Evolutionary conservation across 2,329 filamentous ascomycete species (phyloP).

Genomic region (Triangularia verruculosa): DNA sequence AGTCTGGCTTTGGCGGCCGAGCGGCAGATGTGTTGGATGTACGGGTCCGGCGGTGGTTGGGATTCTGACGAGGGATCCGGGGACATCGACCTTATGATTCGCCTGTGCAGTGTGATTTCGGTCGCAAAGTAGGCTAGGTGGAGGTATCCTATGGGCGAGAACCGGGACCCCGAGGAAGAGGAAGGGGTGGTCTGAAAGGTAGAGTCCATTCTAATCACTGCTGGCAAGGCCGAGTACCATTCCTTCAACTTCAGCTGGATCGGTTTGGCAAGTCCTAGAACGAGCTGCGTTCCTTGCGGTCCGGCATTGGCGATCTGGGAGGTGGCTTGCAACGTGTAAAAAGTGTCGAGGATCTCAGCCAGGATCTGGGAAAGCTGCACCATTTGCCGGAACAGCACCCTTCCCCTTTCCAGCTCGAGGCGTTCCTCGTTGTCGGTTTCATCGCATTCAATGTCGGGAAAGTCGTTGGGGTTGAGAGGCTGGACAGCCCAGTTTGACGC

Average conservation of each 20-base stretch:
- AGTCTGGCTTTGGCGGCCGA: constrained; percentile 90
- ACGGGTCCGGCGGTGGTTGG: constrained; percentile 60
- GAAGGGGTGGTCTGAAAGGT: constrained; percentile 44
- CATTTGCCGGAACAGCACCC: constrained; percentile 71
- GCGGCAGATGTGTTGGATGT: constrained; percentile 88
- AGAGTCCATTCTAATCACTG: constrained; percentile 62
- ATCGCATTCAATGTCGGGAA: constrained; percentile 68
- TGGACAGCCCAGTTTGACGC: constrained; percentile 73
- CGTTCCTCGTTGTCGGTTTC: constrained; percentile 60
- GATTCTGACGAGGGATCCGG: constrained; percentile 35
- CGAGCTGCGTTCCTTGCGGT: constrained; percentile 66
- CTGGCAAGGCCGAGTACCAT: constrained; percentile 72
- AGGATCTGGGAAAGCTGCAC: constrained; percentile 72
- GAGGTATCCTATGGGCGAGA: constrained; percentile 69
- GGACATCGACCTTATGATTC: constrained; percentile 77
- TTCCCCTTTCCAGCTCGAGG: constrained; percentile 63
- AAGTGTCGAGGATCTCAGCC: constrained; percentile 76
- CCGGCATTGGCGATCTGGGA: constrained; percentile 65
- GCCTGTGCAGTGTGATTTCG: constrained; percentile 88
- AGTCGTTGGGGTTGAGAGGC: constrained; percentile 63
- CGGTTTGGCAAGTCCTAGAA: constrained; percentile 73
- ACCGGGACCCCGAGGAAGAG: constrained; percentile 37
- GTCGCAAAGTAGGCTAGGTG: constrained; percentile 92
- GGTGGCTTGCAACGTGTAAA: constrained; percentile 77
- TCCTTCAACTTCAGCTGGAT: constrained; percentile 80